Evolutionary conservation across 169 alveolate species (phyloP), one percentile per base, ranked within the genome.

Genomic region (Neospora caninum): DNA sequence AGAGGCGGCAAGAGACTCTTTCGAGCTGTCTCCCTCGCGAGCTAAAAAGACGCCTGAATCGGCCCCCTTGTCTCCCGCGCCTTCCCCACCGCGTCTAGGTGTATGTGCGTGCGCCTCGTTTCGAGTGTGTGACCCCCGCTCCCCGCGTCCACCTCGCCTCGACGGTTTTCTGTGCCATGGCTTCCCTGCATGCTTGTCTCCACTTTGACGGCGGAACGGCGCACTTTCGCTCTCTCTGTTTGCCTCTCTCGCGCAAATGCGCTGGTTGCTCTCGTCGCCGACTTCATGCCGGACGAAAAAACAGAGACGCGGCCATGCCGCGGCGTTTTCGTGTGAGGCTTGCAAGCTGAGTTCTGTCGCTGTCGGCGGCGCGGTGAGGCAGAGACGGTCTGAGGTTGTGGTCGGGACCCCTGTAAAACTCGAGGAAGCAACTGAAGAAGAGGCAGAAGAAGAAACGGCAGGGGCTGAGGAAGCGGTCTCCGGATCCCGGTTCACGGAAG

Each of bases 191-290:
- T 4, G 0, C 84, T n/a, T n/a, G 0, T 27, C 84, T 31, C 84
- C 84, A 49, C 58, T 49, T 13, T 7, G 58, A 49, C 4, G 58
- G 80, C 25, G 80, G 41, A 69, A 25, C 80, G 38, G 80, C 0
- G 73, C 73, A 7, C n/a, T 27, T 64, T 64, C 73, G 4, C 34
- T 16, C 31, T 0, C 34, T 13, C 73, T 1, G 73, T 27, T 9
- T 22, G 73, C 20, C 73, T 64, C 73, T 64, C 31, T 16, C 73
- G 73, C 73, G 73, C 73, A n/a, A 13, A 73, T 18, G 45, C 25
- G 45, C 49, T n/a, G 45, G 84, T 73, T 73, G 84, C 84, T 73
- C n/a, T 4, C 84, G 27, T 73, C 84, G 41, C 84, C 84, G 45
- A 31, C 1, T n/a, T 73, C 27, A 43, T 73, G 84, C 1, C 49